Base-by-base conservation (phyloP, 768 basidiomycete species). In the Termitomyces sp. region DNA sequence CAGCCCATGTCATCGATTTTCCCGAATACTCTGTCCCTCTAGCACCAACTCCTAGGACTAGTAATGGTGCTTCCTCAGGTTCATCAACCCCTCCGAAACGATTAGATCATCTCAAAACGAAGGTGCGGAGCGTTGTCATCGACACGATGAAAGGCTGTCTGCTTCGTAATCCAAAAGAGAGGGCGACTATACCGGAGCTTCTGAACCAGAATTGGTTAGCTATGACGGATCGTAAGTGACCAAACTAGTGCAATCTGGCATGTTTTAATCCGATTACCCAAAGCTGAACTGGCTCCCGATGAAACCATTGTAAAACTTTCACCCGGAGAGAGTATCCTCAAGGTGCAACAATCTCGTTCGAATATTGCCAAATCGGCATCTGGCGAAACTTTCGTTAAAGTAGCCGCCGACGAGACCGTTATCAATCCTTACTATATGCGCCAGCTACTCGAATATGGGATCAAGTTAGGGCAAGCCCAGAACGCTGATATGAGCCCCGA, bases 151-250 rank as follows among this genome's bases (percentile, higher is more conserved):
- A 85, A 71, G 82, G 80, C 54, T 99, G 96, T 68, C 70, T 98
- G 60, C 73, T 74, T 50, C 82, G 92, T 57, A 79, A 83, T 62
- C 85, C 93, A 29, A 96, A 95, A 69, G 84, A 88, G 60, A 75
- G 96, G 25, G 84, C 88, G 60, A 88, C 91, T 5, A 98, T 98
- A 57, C 91, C 92, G 2, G 85, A 94, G 64, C 71, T 99, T 64
- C 67, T 98, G 62, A 81, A 83, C 46, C 85, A 94, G 63, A 84
- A 84, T 53, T 96, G 94, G 88, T 65, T 94, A 50, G 76, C 78
- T 11, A 80, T 83, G 79, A 78, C 74, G 56, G 82, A 83, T 66
- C 70, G 84, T 84, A 56, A 64, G 77, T 74, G 42, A 50, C 10
- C 12, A 27, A n/a, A 16, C 11, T 31, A 42, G 55, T 49, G 56